phyloP scores from a whole-genome alignment of 768 basidiomycete species.

The Mycena metata region DNA sequence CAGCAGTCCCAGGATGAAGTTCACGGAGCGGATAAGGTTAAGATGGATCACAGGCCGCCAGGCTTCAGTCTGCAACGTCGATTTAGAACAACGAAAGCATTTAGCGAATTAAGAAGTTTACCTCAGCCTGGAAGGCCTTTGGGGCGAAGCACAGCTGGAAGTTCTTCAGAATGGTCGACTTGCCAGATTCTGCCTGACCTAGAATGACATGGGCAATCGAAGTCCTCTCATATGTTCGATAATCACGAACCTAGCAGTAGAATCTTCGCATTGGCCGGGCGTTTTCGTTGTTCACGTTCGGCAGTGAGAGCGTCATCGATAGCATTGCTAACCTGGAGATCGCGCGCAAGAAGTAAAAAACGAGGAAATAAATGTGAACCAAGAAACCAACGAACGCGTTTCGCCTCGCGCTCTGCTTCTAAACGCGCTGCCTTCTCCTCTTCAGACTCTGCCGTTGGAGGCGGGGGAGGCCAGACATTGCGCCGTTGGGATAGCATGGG shows the following conservation, averaged over 20 bases:
- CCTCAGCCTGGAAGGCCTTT: slow-evolving; percentile 69
- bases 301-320: slow-evolving; percentile 67
- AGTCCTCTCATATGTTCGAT: background rate
- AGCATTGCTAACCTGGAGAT: slow-evolving; percentile 54
- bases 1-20: slow-evolving; percentile 53
- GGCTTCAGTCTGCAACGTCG: slow-evolving; percentile 54
- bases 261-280: slow-evolving; percentile 59
- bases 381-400: slow-evolving; percentile 45
- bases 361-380: background rate
- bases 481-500: slow-evolving; percentile 34
- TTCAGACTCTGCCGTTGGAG: slow-evolving; percentile 26
- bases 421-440: slow-evolving; percentile 20
- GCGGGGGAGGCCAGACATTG: slow-evolving; percentile 38
- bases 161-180: slow-evolving; percentile 77
- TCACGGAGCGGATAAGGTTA: slow-evolving; percentile 72
- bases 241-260: slow-evolving; percentile 66
- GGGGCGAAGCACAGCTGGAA: slow-evolving; percentile 75
- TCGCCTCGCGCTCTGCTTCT: slow-evolving; percentile 55
- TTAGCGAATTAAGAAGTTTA: slow-evolving; percentile 33
- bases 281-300: slow-evolving; percentile 61
- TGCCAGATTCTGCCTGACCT: slow-evolving; percentile 80
- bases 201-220: slow-evolving; percentile 12
- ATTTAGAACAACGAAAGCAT: background rate
- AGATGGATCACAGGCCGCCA: slow-evolving; percentile 79
- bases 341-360: slow-evolving; percentile 13